A percentile compares a stretch with the other conserved stretches of the same genome.
Evolutionary conservation across 768 basidiomycete species (phyloP).

Genomic region (Gloeopeniophorella convolvens): DNA sequence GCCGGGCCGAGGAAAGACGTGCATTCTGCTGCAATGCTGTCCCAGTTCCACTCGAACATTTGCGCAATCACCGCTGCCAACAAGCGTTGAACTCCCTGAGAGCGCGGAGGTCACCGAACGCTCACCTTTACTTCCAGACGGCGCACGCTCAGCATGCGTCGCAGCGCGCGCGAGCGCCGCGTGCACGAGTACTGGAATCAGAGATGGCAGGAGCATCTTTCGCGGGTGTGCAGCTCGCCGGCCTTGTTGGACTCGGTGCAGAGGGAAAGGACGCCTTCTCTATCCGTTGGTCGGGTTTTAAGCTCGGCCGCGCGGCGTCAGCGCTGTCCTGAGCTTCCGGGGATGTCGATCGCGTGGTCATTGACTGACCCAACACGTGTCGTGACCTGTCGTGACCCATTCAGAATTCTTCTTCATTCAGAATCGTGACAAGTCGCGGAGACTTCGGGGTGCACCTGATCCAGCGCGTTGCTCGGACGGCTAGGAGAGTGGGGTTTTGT

Average conservation of each 20-base stretch:
- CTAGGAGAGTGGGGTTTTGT: too few relatives aligned
- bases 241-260: background rate
- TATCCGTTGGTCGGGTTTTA: too few relatives aligned
- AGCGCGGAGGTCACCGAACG: too few relatives aligned
- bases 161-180: background rate
- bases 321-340: too few relatives aligned
- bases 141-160: background rate
- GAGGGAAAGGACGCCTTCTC: background rate
- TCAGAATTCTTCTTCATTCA: too few relatives aligned
- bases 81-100: background rate
- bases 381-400: too few relatives aligned
- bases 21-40: constrained; percentile 55
- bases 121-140: background rate
- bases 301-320: too few relatives aligned
- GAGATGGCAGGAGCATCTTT: background rate
- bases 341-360: too few relatives aligned
- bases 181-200: background rate
- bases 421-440: too few relatives aligned
- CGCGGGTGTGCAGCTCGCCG: background rate
- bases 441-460: too few relatives aligned
- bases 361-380: too few relatives aligned
- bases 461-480: too few relatives aligned
- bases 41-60: constrained; percentile 62
- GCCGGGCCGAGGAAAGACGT: constrained; percentile 58
- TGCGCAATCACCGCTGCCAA: constrained; percentile 48